phyloP scores from a whole-genome alignment of 139 green algal species.

The Medakamo hakoo region DNA sequence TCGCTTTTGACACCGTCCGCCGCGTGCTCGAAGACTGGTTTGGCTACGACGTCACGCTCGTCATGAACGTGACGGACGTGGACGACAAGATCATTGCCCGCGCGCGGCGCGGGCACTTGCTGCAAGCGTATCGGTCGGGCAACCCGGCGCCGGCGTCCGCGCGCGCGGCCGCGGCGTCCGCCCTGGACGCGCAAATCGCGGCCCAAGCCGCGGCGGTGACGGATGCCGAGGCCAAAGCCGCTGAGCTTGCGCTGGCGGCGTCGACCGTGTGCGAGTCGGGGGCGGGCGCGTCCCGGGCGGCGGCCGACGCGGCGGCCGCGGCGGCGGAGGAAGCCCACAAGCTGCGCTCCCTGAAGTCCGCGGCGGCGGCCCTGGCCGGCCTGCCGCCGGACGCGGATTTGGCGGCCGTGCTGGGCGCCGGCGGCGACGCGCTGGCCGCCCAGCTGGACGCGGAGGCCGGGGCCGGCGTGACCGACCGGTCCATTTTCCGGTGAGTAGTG shows the following conservation, averaged over 20 bases:
- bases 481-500: too few species aligned
- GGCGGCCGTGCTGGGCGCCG: slow-evolving; percentile 26
- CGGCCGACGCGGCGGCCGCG: slow-evolving; percentile 10
- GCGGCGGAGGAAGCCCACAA: slow-evolving; percentile 7
- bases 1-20: slow-evolving; percentile 95
- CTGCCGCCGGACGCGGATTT: slow-evolving; percentile 6
- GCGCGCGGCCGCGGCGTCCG: not conserved
- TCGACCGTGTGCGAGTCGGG: slow-evolving; percentile 5
- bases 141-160: not conserved
- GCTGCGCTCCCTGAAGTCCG: not conserved
- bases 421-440: slow-evolving; percentile 57
- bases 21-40: slow-evolving; percentile 96
- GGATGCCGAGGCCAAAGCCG: not conserved
- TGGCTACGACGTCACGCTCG: slow-evolving; percentile 71
- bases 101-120: slow-evolving; percentile 73
- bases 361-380: slow-evolving; percentile 13
- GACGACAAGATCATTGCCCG: slow-evolving; percentile 86
- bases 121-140: slow-evolving; percentile 41
- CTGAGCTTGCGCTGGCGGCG: slow-evolving; percentile 10
- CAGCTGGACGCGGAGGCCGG: slow-evolving; percentile 54
- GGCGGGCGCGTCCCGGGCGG: not conserved
- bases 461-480: slow-evolving; percentile 47
- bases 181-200: not conserved
- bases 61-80: slow-evolving; percentile 99
- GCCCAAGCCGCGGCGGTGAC: not conserved